Evolutionary conservation across 2,329 filamentous ascomycete species (phyloP).

Genomic region (Massarina eburnea): DNA sequence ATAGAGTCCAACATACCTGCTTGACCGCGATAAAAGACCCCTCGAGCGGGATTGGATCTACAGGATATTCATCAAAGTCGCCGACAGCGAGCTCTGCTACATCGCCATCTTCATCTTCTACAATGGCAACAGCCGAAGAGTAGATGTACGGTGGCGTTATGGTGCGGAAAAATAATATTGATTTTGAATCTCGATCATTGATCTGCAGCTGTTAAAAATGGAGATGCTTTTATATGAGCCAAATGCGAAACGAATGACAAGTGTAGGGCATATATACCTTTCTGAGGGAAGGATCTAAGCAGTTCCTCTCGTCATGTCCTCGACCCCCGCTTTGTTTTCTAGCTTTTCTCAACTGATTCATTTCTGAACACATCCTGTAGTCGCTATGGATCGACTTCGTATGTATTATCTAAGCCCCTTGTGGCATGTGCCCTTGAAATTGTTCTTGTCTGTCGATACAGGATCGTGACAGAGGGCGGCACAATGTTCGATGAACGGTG

Average conservation of each 20-base stretch:
- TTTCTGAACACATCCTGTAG: slow-evolving; percentile 17
- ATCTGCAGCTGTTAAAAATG: slow-evolving; percentile 15
- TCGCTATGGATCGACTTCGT: slow-evolving; percentile 23
- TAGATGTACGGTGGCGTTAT: slow-evolving; percentile 25
- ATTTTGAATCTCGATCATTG: slow-evolving; percentile 7
- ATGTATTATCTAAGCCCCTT: slow-evolving; percentile 14
- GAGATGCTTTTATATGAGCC: slow-evolving; percentile 1
- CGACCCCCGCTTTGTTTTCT: slow-evolving; percentile 1
- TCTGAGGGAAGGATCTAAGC: slow-evolving; percentile 2
- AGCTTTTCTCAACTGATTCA: slow-evolving; percentile 3
- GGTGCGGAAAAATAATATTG: slow-evolving; percentile 15
- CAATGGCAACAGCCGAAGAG: slow-evolving; percentile 20
- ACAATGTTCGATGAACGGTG: not conserved
- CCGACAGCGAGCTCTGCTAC: slow-evolving; percentile 21
- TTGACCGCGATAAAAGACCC: slow-evolving; percentile 18
- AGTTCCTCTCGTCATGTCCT: slow-evolving; percentile 14
- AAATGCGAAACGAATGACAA: not conserved
- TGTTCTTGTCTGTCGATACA: not conserved
- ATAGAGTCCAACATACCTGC: slow-evolving; percentile 22
- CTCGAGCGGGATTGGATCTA: slow-evolving; percentile 20
- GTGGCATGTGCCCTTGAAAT: not conserved
- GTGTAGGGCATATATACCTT: slow-evolving; percentile 1
- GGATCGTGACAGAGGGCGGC: not conserved
- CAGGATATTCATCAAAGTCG: slow-evolving; percentile 25
- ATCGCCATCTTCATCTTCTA: slow-evolving; percentile 21